Evolutionary conservation across 768 basidiomycete species (phyloP).

Genomic region (Russula vinacea): DNA sequence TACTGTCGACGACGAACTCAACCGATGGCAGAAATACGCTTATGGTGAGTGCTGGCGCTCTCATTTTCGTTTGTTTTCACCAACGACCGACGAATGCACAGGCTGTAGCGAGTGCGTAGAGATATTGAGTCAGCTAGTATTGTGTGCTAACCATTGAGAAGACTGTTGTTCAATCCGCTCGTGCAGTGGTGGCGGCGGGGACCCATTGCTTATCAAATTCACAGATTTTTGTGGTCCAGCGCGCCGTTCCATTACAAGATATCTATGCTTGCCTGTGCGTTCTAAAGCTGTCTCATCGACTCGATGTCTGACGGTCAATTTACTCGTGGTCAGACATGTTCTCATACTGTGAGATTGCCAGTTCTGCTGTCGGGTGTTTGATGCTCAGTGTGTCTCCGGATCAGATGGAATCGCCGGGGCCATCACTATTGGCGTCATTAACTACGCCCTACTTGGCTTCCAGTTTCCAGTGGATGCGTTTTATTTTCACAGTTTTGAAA

Average conservation of each 20-base stretch:
- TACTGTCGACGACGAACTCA: conserved; percentile 86
- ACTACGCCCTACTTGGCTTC: conserved; percentile 74
- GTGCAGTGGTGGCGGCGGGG: conserved; percentile 75
- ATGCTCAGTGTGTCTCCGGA: background rate
- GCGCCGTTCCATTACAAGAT: conserved; percentile 52
- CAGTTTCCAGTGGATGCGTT: conserved; percentile 68
- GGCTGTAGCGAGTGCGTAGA: conserved; percentile 54
- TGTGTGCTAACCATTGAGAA: conserved; percentile 37
- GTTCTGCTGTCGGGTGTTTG: background rate
- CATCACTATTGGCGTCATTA: conserved; percentile 63
- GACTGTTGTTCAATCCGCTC: conserved; percentile 73
- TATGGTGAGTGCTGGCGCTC: conserved; percentile 48
- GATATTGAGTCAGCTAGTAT: background rate
- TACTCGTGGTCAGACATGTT: conserved; percentile 42
- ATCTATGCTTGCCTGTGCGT: conserved; percentile 52
- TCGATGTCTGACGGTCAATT: background rate
- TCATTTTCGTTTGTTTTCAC: background rate
- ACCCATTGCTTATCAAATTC: conserved; percentile 77
- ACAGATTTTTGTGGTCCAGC: conserved; percentile 67
- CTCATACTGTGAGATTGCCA: conserved; percentile 47
- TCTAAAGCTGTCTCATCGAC: background rate
- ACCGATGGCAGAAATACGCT: conserved; percentile 89
- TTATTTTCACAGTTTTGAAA: conserved; percentile 78
- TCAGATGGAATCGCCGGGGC: conserved; percentile 60
- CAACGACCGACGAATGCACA: conserved; percentile 29